A percentile compares a stretch with the other conserved stretches of the same genome.
Evolutionary conservation across 1,139 yeast genomes (phyloP).

Genomic region (Diutina rugosa): DNA sequence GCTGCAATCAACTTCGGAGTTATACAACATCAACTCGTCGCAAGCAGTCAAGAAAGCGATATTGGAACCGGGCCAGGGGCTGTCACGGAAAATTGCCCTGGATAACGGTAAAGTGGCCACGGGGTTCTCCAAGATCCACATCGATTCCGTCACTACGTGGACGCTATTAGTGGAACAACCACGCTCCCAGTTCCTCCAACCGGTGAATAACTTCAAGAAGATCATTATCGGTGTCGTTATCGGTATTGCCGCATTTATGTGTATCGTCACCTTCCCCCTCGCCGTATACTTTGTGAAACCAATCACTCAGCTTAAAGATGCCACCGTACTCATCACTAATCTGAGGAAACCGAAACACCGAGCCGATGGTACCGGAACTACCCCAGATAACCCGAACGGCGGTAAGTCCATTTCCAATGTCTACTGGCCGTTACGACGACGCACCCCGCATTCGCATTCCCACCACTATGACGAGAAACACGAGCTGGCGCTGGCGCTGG

Average conservation of each 20-base stretch:
- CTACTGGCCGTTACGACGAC: neutral
- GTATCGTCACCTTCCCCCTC: constrained; percentile 63
- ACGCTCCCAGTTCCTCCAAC: constrained; percentile 44
- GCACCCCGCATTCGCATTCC: neutral
- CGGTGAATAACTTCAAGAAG: constrained; percentile 47
- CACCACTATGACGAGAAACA: neutral
- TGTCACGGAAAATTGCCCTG: constrained; percentile 9
- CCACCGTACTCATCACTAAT: constrained; percentile 52
- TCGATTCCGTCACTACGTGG: constrained; percentile 49
- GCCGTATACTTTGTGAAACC: constrained; percentile 84
- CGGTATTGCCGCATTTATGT: constrained; percentile 67
- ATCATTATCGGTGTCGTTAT: constrained; percentile 70
- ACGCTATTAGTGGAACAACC: constrained; percentile 62
- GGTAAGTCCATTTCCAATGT: neutral
- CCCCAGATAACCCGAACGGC: neutral
- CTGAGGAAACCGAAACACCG: neutral
- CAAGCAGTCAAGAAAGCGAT: neutral
- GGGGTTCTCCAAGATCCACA: constrained; percentile 51
- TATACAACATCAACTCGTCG: neutral
- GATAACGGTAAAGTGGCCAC: constrained; percentile 41
- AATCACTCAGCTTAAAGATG: constrained; percentile 65
- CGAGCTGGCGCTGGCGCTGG: neutral
- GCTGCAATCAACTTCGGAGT: neutral
- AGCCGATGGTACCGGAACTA: neutral
- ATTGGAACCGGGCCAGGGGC: neutral